Evolutionary conservation across 352 stramenopile species (phyloP).

Genomic region (Pythium periplocum): DNA sequence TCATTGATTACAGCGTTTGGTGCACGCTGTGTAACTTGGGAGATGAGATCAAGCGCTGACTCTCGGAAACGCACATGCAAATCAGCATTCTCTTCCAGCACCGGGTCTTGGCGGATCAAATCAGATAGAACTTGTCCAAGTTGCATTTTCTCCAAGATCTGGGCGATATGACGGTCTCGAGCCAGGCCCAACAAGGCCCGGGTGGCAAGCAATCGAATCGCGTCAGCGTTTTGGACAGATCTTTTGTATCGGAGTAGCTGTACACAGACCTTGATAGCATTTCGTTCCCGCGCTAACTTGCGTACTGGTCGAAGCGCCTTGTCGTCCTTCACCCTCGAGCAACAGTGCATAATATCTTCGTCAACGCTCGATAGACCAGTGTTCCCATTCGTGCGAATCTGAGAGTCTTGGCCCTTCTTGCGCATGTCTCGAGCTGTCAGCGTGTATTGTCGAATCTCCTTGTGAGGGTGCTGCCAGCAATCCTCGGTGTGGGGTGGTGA

Average conservation of each 20-base stretch:
- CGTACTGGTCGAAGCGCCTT: slow-evolving; percentile 62
- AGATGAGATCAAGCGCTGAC: slow-evolving; percentile 84
- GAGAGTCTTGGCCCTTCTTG: slow-evolving; percentile 15
- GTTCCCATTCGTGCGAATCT: neutral
- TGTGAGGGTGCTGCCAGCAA: slow-evolving; percentile 82
- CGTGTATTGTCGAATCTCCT: slow-evolving; percentile 78
- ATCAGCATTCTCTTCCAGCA: slow-evolving; percentile 83
- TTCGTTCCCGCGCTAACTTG: slow-evolving; percentile 69
- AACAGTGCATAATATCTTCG: slow-evolving; percentile 28
- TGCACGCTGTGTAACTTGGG: slow-evolving; percentile 75
- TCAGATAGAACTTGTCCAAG: slow-evolving; percentile 81
- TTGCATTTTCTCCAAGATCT: slow-evolving; percentile 90
- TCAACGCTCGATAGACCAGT: too few relatives aligned
- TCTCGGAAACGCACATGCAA: slow-evolving; percentile 85
- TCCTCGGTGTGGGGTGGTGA: slow-evolving; percentile 69
- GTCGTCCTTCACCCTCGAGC: slow-evolving; percentile 53
- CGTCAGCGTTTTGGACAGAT: slow-evolving; percentile 83
- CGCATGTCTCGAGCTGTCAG: slow-evolving; percentile 68
- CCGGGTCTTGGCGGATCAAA: slow-evolving; percentile 78
- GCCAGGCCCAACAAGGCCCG: slow-evolving; percentile 77
- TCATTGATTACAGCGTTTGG: slow-evolving; percentile 84
- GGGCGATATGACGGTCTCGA: slow-evolving; percentile 83
- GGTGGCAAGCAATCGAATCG: slow-evolving; percentile 76
- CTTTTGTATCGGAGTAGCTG: slow-evolving; percentile 85
- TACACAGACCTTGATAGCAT: slow-evolving; percentile 85